Percentiles rank a stretch among this genome's conserved stretches.
phyloP scores from a whole-genome alignment of 768 basidiomycete species.

The Lactarius quietus region DNA sequence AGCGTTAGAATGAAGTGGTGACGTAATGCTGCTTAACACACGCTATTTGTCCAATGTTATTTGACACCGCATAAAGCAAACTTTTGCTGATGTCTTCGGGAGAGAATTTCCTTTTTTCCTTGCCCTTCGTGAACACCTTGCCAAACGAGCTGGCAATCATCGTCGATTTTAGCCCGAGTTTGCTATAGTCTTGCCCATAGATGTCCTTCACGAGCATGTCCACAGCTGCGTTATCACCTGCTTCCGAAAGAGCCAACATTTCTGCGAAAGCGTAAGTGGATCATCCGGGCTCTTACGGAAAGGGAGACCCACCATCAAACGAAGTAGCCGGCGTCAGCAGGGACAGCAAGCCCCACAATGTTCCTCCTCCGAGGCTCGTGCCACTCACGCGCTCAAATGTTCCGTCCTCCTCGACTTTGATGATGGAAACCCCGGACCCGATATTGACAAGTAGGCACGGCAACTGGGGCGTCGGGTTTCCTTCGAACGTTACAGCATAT shows the following conservation, averaged over 20 bases:
- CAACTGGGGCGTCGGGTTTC: slow-evolving; percentile 78
- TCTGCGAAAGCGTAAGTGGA: slow-evolving; percentile 48
- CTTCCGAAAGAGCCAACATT: slow-evolving; percentile 92
- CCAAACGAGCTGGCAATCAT: slow-evolving; percentile 99
- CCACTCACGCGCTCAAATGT: slow-evolving; percentile 95
- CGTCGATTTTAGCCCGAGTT: slow-evolving; percentile 93
- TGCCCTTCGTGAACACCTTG: slow-evolving; percentile 92
- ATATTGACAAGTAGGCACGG: slow-evolving; percentile 98
- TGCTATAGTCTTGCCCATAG: slow-evolving; percentile 95
- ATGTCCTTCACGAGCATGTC: slow-evolving; percentile 99
- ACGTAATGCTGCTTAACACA: slow-evolving; percentile 45
- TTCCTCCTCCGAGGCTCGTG: slow-evolving; percentile 95
- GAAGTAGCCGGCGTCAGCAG: slow-evolving; percentile 90
- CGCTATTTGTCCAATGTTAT: slow-evolving; percentile 99
- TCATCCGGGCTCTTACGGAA: not conserved
- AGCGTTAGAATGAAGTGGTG: slow-evolving; percentile 17
- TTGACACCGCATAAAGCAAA: slow-evolving; percentile 92
- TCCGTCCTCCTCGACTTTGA: slow-evolving; percentile 95
- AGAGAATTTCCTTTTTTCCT: slow-evolving; percentile 71
- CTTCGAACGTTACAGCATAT: slow-evolving; percentile 86
- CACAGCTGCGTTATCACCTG: slow-evolving; percentile 88
- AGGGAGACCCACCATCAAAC: slow-evolving; percentile 84
- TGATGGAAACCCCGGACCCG: slow-evolving; percentile 95
- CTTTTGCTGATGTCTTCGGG: slow-evolving; percentile 94
- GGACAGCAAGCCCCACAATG: slow-evolving; percentile 93